phyloP scores from a whole-genome alignment of 164 flowering plant species.

The Euptelea pleiosperma region DNA sequence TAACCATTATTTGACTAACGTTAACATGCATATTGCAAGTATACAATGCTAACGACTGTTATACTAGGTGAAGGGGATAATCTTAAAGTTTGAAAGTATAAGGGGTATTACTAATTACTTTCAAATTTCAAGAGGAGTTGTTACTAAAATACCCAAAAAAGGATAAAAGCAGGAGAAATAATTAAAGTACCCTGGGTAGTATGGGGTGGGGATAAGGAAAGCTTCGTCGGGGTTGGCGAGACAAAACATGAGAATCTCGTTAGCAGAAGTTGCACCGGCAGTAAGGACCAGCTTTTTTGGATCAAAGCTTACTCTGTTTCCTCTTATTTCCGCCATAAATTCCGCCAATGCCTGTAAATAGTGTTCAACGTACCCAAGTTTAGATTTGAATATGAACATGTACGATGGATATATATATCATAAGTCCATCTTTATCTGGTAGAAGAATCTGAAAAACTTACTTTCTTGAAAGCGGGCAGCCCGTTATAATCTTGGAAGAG shows the following conservation, averaged over 20 bases:
- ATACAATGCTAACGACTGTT: too few relatives aligned
- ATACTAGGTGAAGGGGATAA: too few relatives aligned
- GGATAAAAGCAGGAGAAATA: neutral
- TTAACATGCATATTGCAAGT: too few relatives aligned
- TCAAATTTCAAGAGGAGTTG: too few relatives aligned
- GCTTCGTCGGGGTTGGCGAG: conserved; percentile 50
- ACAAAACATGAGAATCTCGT: conserved; percentile 47
- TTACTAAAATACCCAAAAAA: too few relatives aligned
- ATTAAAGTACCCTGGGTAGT: conserved; percentile 45
- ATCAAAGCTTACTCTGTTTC: conserved; percentile 37
- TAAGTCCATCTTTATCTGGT: neutral
- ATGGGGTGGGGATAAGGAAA: conserved; percentile 45
- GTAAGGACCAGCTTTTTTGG: conserved; percentile 47
- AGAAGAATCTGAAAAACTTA: conserved; percentile 6
- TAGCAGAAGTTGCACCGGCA: conserved; percentile 52
- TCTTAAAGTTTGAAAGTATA: too few relatives aligned
- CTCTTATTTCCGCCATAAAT: conserved; percentile 44
- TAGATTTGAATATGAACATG: too few relatives aligned
- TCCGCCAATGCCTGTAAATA: conserved; percentile 31
- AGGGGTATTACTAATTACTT: too few relatives aligned
- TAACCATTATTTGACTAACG: too few relatives aligned
- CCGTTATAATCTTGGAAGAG: conserved; percentile 58
- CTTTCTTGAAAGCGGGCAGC: conserved; percentile 45
- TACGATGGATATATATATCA: too few relatives aligned
- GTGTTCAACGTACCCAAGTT: neutral